Conservation (phyloP, 1,284 basidiomycete species). For the Tilletia setariae region DNA sequence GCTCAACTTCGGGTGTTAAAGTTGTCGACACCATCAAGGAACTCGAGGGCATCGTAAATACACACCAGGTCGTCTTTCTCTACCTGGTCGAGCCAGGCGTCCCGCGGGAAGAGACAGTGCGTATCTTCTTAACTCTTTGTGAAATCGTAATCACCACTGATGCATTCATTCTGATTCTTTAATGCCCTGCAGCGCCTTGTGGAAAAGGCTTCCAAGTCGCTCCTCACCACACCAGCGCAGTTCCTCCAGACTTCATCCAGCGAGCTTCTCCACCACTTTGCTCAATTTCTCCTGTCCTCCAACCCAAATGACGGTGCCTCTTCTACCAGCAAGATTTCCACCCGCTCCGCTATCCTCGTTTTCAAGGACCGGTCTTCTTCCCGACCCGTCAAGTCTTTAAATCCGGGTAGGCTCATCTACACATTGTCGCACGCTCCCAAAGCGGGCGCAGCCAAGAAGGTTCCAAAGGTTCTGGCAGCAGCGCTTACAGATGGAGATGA, state of each 20-base stretch:
- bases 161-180: slow-evolving; percentile 16
- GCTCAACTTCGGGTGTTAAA: slow-evolving; percentile 30
- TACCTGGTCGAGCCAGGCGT: slow-evolving; percentile 38
- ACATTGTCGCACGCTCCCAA: slow-evolving; percentile 16
- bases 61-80: slow-evolving; percentile 41
- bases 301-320: slow-evolving; percentile 15
- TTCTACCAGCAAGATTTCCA: slow-evolving; percentile 17
- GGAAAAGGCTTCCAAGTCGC: slow-evolving; percentile 20
- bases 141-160: slow-evolving; percentile 18
- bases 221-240: slow-evolving; percentile 24
- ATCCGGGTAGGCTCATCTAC: slow-evolving; percentile 23
- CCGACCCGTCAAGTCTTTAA: slow-evolving; percentile 29
- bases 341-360: slow-evolving; percentile 40
- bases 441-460: neutral
- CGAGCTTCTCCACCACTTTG: slow-evolving; percentile 33
- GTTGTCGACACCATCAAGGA: slow-evolving; percentile 20
- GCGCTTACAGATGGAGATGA: neutral
- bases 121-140: slow-evolving; percentile 7
- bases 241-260: slow-evolving; percentile 34
- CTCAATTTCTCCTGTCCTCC: neutral
- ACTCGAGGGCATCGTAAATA: neutral
- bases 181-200: slow-evolving; percentile 17
- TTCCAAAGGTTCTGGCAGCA: slow-evolving; percentile 14
- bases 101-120: neutral
- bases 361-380: slow-evolving; percentile 43